Evolutionary conservation across 2,329 filamentous ascomycete species (phyloP).

Genomic region (Stemphylium vesicarium): DNA sequence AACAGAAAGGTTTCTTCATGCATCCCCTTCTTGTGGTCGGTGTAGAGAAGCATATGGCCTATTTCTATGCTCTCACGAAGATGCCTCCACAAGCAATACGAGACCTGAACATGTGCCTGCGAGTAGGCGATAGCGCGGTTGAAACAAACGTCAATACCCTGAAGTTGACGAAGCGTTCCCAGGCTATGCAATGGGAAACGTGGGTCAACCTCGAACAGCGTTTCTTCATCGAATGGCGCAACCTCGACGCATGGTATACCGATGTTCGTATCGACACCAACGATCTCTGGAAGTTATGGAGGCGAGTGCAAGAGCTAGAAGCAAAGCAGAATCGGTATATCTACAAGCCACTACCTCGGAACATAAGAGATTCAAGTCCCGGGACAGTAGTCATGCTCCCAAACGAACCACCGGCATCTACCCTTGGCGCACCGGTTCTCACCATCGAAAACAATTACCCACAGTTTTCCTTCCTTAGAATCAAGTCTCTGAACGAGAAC

Average conservation of each 20-base stretch:
- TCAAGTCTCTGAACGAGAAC: constrained; percentile 21
- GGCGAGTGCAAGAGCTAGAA: constrained; percentile 20
- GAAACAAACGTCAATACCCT: constrained; percentile 13
- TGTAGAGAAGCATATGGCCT: constrained; percentile 5
- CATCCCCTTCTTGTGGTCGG: constrained; percentile 24
- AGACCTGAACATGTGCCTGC: constrained; percentile 22
- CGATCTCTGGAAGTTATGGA: constrained; percentile 18
- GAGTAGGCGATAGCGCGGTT: constrained; percentile 5
- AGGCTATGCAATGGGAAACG: constrained; percentile 17
- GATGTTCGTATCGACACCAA: constrained; percentile 11
- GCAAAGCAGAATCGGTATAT: constrained; percentile 29
- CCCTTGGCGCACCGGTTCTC: constrained; percentile 23
- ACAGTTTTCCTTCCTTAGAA: constrained; percentile 17
- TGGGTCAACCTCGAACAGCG: constrained; percentile 29
- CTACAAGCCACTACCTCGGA: constrained; percentile 26
- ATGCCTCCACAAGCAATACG: constrained; percentile 17
- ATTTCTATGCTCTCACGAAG: constrained; percentile 27
- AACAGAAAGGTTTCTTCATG: constrained; percentile 25
- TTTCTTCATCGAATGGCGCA: constrained; percentile 22
- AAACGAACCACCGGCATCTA: constrained; percentile 15
- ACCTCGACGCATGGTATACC: constrained; percentile 14
- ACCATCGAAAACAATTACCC: constrained; percentile 20
- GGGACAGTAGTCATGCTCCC: constrained; percentile 27
- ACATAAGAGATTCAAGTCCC: constrained; percentile 9
- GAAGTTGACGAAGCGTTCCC: constrained; percentile 13